Conservation (phyloP, 2,329 filamentous ascomycete genomes). For the Fusarium sp. region DNA sequence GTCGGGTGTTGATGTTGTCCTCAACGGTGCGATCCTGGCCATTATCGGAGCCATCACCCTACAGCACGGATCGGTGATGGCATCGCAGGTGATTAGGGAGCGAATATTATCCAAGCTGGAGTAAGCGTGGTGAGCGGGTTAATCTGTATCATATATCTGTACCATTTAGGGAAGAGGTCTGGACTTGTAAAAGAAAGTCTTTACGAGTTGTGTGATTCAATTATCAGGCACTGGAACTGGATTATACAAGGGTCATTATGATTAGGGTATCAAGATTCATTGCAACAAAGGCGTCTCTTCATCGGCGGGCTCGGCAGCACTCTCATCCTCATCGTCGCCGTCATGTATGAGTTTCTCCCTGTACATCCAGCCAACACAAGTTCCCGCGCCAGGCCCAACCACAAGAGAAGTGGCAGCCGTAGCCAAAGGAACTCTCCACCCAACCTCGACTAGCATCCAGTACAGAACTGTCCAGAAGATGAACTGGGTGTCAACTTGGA, state of each 20-base stretch:
- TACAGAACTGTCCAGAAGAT: constrained; percentile 60
- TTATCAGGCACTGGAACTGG: constrained; percentile 26
- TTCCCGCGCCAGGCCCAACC: constrained; percentile 52
- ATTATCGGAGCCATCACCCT: constrained; percentile 90
- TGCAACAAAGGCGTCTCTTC: constrained; percentile 51
- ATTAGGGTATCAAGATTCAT: constrained; percentile 18
- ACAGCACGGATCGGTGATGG: constrained; percentile 82
- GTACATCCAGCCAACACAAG: constrained; percentile 52
- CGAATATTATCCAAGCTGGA: constrained; percentile 67
- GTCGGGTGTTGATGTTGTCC: constrained; percentile 78
- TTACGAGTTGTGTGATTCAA: constrained; percentile 14
- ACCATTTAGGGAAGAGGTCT: constrained; percentile 43
- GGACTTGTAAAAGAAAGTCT: constrained; percentile 36
- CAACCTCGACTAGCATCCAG: constrained; percentile 62
- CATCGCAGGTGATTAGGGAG: constrained; percentile 78
- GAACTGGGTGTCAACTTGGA: constrained; percentile 58
- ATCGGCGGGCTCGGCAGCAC: constrained; percentile 25
- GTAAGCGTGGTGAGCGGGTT: constrained; percentile 22
- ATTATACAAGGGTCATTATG: background rate
- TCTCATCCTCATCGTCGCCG: constrained; percentile 23
- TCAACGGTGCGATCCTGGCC: constrained; percentile 81
- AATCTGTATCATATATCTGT: constrained; percentile 47
- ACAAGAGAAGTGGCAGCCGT: constrained; percentile 45
- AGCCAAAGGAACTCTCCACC: constrained; percentile 52
- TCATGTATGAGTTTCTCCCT: constrained; percentile 50